These are phyloP conservation scores for Leishmania tropica DNA, from an alignment of 208 protist genomes.

Conservation along the genomic window DNA sequence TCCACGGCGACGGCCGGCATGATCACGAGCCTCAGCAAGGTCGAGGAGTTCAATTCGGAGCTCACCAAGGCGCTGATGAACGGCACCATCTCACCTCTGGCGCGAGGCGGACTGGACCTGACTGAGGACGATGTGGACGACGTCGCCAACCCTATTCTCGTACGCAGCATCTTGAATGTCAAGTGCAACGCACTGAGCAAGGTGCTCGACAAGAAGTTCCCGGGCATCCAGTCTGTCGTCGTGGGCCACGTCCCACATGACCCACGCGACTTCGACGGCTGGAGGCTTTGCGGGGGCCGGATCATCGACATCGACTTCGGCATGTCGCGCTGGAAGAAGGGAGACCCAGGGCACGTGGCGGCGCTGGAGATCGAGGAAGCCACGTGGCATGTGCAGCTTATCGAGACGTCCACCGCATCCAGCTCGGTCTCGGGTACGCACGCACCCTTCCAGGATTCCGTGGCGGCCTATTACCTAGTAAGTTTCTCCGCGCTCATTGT, in stretches of 20 bases:
- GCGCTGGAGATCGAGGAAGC: constrained; percentile 83
- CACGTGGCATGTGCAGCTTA: constrained; percentile 73
- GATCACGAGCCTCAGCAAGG: constrained; percentile 71
- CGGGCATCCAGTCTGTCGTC: constrained; percentile 80
- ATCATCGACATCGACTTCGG: constrained; percentile 92
- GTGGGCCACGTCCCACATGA: constrained; percentile 91
- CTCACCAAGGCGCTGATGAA: constrained; percentile 67
- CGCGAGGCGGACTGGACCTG: constrained; percentile 59
- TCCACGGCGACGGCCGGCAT: constrained; percentile 71
- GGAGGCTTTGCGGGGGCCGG: constrained; percentile 70
- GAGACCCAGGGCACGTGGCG: constrained; percentile 83
- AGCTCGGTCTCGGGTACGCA: constrained; percentile 10
- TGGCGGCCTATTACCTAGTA: constrained; percentile 15
- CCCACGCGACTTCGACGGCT: constrained; percentile 76
- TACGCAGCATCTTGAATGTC: constrained; percentile 82
- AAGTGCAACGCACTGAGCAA: constrained; percentile 73
- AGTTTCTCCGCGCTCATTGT: constrained; percentile 21
- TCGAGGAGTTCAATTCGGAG: constrained; percentile 81
- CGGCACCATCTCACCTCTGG: constrained; percentile 65
- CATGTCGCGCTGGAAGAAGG: constrained; percentile 90
- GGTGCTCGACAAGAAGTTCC: constrained; percentile 77
- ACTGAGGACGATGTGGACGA: constrained; percentile 64
- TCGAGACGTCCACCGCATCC: constrained; percentile 60
- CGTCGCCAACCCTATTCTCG: constrained; percentile 86
- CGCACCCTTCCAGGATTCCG: constrained; percentile 9